Conservation (phyloP, 441 rosid genomes). For the Syzygium malaccense region DNA sequence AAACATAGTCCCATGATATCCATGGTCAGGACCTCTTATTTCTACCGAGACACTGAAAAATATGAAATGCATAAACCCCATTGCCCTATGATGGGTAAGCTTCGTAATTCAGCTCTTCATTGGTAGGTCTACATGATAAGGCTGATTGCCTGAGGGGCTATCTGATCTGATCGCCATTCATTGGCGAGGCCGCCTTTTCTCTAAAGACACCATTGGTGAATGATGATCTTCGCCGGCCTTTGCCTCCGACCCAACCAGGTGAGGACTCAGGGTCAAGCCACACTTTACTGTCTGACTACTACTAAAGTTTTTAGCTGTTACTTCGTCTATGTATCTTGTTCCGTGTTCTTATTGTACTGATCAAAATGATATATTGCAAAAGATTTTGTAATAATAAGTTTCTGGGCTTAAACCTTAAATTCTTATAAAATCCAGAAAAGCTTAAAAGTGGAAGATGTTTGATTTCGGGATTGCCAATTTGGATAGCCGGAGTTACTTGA, state of each 20-base stretch:
- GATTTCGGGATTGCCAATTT: neutral
- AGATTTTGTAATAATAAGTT: neutral
- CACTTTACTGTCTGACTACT: neutral
- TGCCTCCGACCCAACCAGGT: neutral
- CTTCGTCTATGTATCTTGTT: neutral
- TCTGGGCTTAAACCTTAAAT: neutral
- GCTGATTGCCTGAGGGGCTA: neutral
- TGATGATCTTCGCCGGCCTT: neutral
- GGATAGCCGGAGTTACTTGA: neutral
- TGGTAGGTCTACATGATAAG: neutral
- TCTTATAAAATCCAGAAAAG: too few species aligned
- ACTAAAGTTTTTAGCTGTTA: neutral
- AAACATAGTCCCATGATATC: too few species aligned
- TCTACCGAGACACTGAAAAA: rapidly evolving
- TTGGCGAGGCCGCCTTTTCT: neutral
- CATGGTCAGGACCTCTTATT: neutral
- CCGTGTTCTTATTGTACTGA: neutral
- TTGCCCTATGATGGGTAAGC: neutral
- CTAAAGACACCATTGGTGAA: neutral
- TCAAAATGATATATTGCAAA: neutral
- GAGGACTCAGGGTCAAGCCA: neutral
- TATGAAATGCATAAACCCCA: neutral
- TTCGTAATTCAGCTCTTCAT: neutral
- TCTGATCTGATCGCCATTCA: neutral
- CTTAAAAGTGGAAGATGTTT: neutral